Percentiles rank a stretch among this genome's conserved stretches.
Evolutionary conservation across 106 monocot genomes (phyloP).

Genomic region (Xerophyta viscosa): DNA sequence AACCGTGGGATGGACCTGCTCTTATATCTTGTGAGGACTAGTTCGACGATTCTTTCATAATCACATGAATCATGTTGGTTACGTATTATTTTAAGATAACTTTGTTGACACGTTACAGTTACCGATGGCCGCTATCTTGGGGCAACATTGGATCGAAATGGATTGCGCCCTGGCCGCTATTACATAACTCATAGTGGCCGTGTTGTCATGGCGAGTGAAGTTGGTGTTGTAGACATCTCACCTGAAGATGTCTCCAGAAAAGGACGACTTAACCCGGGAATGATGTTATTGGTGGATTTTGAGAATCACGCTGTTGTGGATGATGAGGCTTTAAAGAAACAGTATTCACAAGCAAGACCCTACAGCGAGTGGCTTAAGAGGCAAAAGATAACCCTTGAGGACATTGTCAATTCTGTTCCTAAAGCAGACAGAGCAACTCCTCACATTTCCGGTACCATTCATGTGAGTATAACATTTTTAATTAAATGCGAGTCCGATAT

Average conservation of each 20-base stretch:
- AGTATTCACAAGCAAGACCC: constrained; percentile 82
- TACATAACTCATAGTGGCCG: constrained; percentile 84
- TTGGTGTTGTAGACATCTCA: constrained; percentile 96
- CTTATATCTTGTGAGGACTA: constrained; percentile 79
- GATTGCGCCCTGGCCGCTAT: constrained; percentile 88
- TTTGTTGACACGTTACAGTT: constrained; percentile 33
- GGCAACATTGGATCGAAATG: constrained; percentile 97
- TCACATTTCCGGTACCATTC: constrained; percentile 39
- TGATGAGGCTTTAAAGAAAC: constrained; percentile 91
- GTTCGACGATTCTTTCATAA: background rate
- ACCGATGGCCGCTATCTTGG: constrained; percentile 99
- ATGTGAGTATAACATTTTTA: constrained; percentile 40
- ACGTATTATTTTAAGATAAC: background rate
- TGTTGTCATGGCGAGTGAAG: constrained; percentile 99
- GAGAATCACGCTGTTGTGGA: constrained; percentile 92
- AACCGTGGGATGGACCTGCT: constrained; percentile 99
- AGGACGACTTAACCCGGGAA: constrained; percentile 96
- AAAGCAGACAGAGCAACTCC: constrained; percentile 42
- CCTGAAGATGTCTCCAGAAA: constrained; percentile 81
- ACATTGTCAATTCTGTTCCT: constrained; percentile 71
- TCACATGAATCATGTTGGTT: background rate
- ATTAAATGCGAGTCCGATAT: too few species aligned
- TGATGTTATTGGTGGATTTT: constrained; percentile 99
- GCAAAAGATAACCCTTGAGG: constrained; percentile 72
- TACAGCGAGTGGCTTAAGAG: constrained; percentile 87